Conservation (phyloP, 208 protist genomes). For the Acanthamoeba healyi region DNA sequence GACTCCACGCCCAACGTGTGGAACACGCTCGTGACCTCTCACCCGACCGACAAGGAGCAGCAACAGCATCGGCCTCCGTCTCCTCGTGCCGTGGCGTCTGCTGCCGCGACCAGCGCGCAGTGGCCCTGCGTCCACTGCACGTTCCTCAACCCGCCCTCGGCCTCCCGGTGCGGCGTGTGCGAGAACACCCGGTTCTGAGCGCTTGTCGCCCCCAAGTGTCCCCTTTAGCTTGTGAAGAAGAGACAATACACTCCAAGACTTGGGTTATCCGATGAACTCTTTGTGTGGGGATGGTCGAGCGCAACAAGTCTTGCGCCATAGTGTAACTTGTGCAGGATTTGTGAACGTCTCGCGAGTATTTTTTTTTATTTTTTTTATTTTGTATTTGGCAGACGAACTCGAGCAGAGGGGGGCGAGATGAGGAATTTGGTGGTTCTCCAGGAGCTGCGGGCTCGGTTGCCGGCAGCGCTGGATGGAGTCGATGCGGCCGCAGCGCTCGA, state of each 20-base stretch:
- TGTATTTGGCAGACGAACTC: too few species aligned
- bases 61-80: not conserved
- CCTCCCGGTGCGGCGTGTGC: constrained; percentile 15
- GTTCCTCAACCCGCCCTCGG: constrained; percentile 24
- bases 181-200: constrained; percentile 10
- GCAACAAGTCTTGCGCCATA: too few species aligned
- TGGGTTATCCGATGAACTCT: too few species aligned
- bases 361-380: too few species aligned
- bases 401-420: not conserved
- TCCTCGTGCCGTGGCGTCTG: not conserved
- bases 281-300: too few species aligned
- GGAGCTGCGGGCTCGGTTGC: not conserved
- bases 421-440: constrained; percentile 49
- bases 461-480: not conserved
- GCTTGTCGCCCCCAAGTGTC: too few species aligned
- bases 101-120: not conserved
- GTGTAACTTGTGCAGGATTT: too few species aligned
- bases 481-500: not conserved
- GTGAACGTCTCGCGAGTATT: too few species aligned
- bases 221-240: too few species aligned
- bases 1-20: constrained; percentile 10
- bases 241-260: too few species aligned
- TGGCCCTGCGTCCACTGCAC: constrained; percentile 58
- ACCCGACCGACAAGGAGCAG: not conserved
- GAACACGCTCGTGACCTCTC: not conserved